Evolutionary conservation across 805 yeast genomes (phyloP), one percentile per base, ranked within the genome.

Genomic region (Nakazawaea holstii): DNA sequence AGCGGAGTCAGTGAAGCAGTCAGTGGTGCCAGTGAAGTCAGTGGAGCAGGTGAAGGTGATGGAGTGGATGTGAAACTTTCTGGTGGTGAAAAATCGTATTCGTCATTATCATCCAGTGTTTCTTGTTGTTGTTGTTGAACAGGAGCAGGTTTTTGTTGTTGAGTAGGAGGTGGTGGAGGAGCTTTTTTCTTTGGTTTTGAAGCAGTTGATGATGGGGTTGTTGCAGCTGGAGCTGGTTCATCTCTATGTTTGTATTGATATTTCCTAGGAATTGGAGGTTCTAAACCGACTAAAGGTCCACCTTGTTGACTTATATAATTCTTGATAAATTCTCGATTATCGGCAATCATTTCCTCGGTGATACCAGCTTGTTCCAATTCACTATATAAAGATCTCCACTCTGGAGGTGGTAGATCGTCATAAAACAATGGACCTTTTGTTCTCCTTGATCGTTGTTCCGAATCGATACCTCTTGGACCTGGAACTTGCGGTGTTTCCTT

Each of bases 291-390:
- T 64, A 92, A 68, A 30, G 94, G 84, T 20, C 91, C 86, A 46
- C 94, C 88, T 60, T 80, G 83, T 56, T 82, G 71, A 3, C 79
- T 68, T 49, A 88, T 85, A 59, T 85, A 88, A 46, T 82, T 83
- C 61, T 86, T 88, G 59, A 88, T 86, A 61, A 87, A 87, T 50
- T 85, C 87, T 50, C 90, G 72, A 59, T 88, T 87, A 45, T 86
- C 92, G 0, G 91, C 94, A 61, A 88, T 87, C 91, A 86, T 84
- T 54, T 87, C 95, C 58, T 88, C 95, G 1, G 87, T 65, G 49
- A 88, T 88, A 0, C 96, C 96, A 46, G 85, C 84, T 15, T 76
- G 72, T 36, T 83, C 92, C 46, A 88, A 70, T 58, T 85, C 90
- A 8, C 76, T 67, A 53, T 88, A 87, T 48, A 88, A 71, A 1